Conservation (phyloP, 176 grass and related monocot species). For the Chloris gayana region DNA sequence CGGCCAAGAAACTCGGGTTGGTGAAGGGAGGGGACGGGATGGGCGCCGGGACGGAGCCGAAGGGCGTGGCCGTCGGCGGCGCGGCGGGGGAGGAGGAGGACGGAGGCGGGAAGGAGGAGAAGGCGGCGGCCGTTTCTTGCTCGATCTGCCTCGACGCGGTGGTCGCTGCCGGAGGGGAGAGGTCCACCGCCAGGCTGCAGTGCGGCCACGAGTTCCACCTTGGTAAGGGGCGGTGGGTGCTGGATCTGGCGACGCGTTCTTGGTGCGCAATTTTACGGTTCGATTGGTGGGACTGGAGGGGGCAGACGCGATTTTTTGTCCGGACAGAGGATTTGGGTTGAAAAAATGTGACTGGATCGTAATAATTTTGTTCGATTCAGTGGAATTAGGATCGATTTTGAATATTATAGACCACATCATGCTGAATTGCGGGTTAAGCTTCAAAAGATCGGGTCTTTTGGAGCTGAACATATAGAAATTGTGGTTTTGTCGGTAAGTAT, state of each 20-base stretch:
- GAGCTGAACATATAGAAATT: neutral
- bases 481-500: neutral
- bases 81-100: slow-evolving; percentile 30
- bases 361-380: neutral
- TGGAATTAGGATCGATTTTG: neutral
- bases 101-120: slow-evolving; percentile 38
- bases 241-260: slow-evolving; percentile 11
- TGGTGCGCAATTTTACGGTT: neutral
- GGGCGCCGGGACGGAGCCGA: slow-evolving; percentile 45
- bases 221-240: slow-evolving; percentile 27
- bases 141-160: slow-evolving; percentile 92
- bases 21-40: slow-evolving; percentile 32
- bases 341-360: neutral
- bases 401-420: neutral
- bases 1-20: slow-evolving; percentile 39
- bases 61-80: neutral
- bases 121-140: slow-evolving; percentile 54
- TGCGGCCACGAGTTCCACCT: slow-evolving; percentile 97
- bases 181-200: slow-evolving; percentile 86
- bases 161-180: slow-evolving; percentile 54
- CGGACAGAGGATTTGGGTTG: too few species aligned
- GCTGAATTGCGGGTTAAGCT: neutral
- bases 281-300: neutral
- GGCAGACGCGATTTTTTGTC: neutral
- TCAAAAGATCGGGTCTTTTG: neutral